Evolutionary conservation across 208 protist species (phyloP).

Genomic region (Lotmaria passim): DNA sequence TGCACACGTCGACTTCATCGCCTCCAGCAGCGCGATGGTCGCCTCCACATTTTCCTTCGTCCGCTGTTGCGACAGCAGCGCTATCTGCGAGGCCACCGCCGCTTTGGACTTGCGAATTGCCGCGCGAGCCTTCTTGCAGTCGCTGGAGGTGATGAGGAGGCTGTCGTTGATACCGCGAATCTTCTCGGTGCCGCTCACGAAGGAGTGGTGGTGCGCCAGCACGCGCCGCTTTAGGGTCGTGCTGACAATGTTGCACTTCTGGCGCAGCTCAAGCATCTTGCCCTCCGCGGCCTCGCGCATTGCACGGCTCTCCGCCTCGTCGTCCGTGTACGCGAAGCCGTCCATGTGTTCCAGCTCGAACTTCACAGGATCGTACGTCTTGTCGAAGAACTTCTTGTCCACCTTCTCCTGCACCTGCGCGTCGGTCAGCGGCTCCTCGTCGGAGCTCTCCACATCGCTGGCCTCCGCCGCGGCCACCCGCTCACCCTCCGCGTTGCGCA

Average conservation of each 20-base stretch:
- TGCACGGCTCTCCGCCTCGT: conserved; percentile 46
- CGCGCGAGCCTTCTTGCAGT: conserved; percentile 80
- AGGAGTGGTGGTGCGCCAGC: conserved; percentile 68
- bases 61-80: conserved; percentile 63
- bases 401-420: conserved; percentile 83
- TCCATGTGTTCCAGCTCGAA: conserved; percentile 75
- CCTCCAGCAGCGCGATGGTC: conserved; percentile 60
- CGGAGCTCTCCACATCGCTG: conserved; percentile 65
- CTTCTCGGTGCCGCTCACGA: conserved; percentile 77
- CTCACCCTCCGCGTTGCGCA: conserved; percentile 41
- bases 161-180: conserved; percentile 78
- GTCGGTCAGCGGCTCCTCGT: conserved; percentile 80
- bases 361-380: conserved; percentile 70
- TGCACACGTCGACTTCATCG: conserved; percentile 60
- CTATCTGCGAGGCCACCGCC: conserved; percentile 53
- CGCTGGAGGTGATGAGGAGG: conserved; percentile 79
- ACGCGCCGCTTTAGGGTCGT: conserved; percentile 85
- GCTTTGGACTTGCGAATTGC: conserved; percentile 71
- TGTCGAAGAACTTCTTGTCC: conserved; percentile 89
- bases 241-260: conserved; percentile 79
- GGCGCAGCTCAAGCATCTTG: conserved; percentile 59
- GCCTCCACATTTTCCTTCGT: conserved; percentile 49
- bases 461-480: conserved; percentile 37
- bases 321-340: conserved; percentile 53
- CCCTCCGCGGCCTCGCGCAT: conserved; percentile 69